These are phyloP conservation scores for Rhododendron simsii DNA, from an alignment of 148 eudicot species.

Conservation along the genomic window DNA sequence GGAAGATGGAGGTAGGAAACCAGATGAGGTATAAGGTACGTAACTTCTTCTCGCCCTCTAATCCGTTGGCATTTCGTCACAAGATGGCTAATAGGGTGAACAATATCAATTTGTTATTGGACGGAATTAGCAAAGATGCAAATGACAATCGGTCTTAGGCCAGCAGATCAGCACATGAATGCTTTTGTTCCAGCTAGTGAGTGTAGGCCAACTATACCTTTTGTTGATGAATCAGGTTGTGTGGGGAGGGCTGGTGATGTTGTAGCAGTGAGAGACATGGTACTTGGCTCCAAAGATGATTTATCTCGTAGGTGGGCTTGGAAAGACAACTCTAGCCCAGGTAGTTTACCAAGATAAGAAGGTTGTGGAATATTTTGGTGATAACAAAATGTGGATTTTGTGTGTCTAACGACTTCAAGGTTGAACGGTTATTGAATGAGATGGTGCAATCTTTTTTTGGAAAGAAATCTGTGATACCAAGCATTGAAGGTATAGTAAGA, in stretches of 20 bases:
- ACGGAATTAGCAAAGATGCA: too few species aligned
- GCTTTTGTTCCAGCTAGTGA: not conserved
- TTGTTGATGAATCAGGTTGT: not conserved
- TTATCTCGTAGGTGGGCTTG: not conserved
- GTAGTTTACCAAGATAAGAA: not conserved
- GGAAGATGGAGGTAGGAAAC: too few species aligned
- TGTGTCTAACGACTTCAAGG: too few species aligned
- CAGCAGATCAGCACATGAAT: not conserved
- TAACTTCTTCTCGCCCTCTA: too few species aligned
- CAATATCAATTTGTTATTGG: too few species aligned
- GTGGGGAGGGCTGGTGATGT: conserved; percentile 10
- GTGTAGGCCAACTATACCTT: not conserved
- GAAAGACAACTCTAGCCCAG: not conserved
- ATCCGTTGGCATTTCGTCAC: too few species aligned
- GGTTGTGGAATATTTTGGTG: not conserved
- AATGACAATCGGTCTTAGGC: not conserved
- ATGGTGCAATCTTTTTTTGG: too few species aligned
- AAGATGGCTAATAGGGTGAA: too few species aligned
- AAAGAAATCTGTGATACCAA: too few species aligned
- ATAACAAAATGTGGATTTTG: not conserved
- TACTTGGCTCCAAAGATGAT: not conserved
- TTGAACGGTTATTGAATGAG: too few species aligned
- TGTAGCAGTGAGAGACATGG: not conserved
- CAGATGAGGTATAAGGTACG: too few species aligned
- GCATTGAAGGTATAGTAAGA: too few species aligned